Conservation (phyloP, 2,329 filamentous ascomycete species). For the Hymenoscyphus repandus region DNA sequence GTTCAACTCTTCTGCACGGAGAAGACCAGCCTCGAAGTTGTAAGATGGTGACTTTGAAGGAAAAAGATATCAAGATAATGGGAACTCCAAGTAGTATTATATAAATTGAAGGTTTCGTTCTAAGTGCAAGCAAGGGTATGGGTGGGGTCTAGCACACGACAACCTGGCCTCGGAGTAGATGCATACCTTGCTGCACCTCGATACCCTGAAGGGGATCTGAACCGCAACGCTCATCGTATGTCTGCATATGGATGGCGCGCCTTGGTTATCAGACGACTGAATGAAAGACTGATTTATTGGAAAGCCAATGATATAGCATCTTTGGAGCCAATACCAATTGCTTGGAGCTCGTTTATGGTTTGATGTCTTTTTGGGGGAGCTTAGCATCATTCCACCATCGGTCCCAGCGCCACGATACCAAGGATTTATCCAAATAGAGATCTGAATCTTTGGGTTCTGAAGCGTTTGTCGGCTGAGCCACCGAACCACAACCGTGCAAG, state of each 20-base stretch:
- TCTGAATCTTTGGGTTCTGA: neutral
- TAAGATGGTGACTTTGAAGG: neutral
- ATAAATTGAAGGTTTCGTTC: neutral
- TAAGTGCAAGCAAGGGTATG: neutral
- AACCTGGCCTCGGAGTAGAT: conserved; percentile 1
- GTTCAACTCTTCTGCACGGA: no score
- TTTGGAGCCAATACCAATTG: neutral
- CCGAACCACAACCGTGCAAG: neutral
- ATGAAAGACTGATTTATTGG: neutral
- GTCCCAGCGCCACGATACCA: conserved; percentile 7
- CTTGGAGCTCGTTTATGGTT: neutral
- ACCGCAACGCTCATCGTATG: conserved; percentile 12
- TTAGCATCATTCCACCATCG: neutral
- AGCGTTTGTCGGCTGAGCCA: neutral
- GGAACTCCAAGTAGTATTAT: conserved; percentile 1
- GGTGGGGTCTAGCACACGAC: conserved; percentile 6
- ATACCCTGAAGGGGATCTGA: conserved; percentile 6
- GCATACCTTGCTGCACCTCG: conserved; percentile 5
- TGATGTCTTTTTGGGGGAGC: neutral
- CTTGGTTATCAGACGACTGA: conserved; percentile 1
- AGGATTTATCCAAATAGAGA: conserved; percentile 3
- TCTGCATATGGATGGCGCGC: conserved; percentile 7
- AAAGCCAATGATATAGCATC: neutral
- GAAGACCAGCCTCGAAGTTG: no score
- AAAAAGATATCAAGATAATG: neutral